Evolutionary conservation across 2,329 filamentous ascomycete genomes (phyloP).

Genomic region (Geosmithia morbida): DNA sequence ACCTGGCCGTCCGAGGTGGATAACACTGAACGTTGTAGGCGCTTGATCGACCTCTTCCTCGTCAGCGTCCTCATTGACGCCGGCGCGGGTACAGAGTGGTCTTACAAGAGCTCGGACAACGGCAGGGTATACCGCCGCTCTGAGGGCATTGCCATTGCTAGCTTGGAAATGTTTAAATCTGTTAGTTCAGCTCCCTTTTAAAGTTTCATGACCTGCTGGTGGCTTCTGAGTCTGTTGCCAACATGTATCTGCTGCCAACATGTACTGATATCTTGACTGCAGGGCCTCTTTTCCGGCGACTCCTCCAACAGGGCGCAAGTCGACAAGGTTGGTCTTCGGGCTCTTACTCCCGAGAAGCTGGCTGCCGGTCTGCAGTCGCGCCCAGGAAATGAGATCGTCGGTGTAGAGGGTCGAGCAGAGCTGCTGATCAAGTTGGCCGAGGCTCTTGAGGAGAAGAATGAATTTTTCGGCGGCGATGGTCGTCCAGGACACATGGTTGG

Average conservation of each 20-base stretch:
- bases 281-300: slow-evolving; percentile 77
- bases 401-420: slow-evolving; percentile 70
- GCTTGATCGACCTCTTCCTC: slow-evolving; percentile 65
- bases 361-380: slow-evolving; percentile 75
- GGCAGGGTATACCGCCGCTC: slow-evolving; percentile 71
- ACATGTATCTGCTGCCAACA: background rate
- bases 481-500: slow-evolving; percentile 91
- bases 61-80: slow-evolving; percentile 74
- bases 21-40: slow-evolving; percentile 56
- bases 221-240: background rate
- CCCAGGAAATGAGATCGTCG: slow-evolving; percentile 66
- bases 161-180: slow-evolving; percentile 82
- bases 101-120: slow-evolving; percentile 83
- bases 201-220: background rate
- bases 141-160: slow-evolving; percentile 69
- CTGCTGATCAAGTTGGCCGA: slow-evolving; percentile 62
- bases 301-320: slow-evolving; percentile 74
- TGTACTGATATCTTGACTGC: slow-evolving; percentile 6
- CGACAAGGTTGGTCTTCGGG: slow-evolving; percentile 66
- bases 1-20: slow-evolving; percentile 58
- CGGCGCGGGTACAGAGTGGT: slow-evolving; percentile 81
- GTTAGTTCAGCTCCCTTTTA: slow-evolving; percentile 15
- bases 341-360: slow-evolving; percentile 59
- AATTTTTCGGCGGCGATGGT: slow-evolving; percentile 72
- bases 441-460: slow-evolving; percentile 59